Base-by-base conservation (phyloP, 495 filamentous ascomycete genomes). In the Talaromyces adpressus region DNA sequence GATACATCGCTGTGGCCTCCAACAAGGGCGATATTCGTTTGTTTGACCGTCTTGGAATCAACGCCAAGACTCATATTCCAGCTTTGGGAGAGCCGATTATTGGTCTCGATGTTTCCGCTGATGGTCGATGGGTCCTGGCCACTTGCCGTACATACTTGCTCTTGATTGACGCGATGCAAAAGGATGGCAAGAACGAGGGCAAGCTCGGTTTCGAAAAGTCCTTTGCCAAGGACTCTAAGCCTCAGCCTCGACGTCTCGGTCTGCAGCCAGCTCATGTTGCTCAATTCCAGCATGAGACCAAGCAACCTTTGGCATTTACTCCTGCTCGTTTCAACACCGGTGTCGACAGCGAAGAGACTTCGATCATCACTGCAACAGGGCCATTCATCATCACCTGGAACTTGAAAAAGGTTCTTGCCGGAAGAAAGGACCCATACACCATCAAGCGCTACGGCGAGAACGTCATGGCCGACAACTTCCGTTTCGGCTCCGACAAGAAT, bases 401-500 rank as follows among this genome's bases (percentile, higher is more conserved):
- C 70, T 72, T 98, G 74, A 91, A 93, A 80, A 96, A 92, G 80
- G 84, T 96, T 1, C 68, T 96, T 20, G 75, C 77, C 12, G 91
- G 89, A 52, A 82, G 83, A 59, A 93, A 91, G 72, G 89, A 93
- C 64, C 91, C 92, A 2, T 98, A 98, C 73, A 88, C 87, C 49
- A 96, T 98, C 82, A 97, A 97, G 80, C 89, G 94, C 4, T 98
- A 98, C 70, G 83, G 82, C 4, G 94, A 98, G 73, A 89, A 94
- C 60, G 91, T 98, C 67, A 96, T 92, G 80, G 94, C 94, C n/a
- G 95, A 98, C 71, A 95, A 98, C 72, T 98, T 98, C 87, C 90
- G 92, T 66, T 98, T 93, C 68, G 93, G 93, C 32, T 91, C 87
- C 12, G 94, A 98, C 71, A 96, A 96, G 83, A 97, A 97, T 68